A percentile compares a stretch with the other conserved stretches of the same genome.
Conservation (phyloP, 2,329 filamentous ascomycete species). For the Botrytis medusae region DNA sequence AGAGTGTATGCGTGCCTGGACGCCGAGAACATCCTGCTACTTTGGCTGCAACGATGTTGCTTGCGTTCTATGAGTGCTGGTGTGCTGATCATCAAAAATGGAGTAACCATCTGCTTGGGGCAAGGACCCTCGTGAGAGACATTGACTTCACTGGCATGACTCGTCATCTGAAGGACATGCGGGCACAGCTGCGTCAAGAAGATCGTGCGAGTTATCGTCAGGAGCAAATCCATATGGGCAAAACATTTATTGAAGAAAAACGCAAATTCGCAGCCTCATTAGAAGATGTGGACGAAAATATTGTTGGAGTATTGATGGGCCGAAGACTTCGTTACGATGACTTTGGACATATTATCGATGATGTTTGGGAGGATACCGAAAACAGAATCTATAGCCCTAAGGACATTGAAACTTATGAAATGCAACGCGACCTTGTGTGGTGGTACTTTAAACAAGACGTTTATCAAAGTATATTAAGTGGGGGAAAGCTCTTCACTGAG, state of each 20-base stretch:
- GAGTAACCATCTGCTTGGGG: slow-evolving; percentile 88
- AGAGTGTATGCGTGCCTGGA: slow-evolving; percentile 67
- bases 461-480: slow-evolving; percentile 86
- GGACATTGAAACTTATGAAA: slow-evolving; percentile 79
- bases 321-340: slow-evolving; percentile 57
- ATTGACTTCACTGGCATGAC: slow-evolving; percentile 76
- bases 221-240: slow-evolving; percentile 16
- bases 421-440: slow-evolving; percentile 86
- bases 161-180: slow-evolving; percentile 65
- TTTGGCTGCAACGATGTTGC: slow-evolving; percentile 80
- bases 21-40: slow-evolving; percentile 76
- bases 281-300: slow-evolving; percentile 52
- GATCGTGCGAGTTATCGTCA: slow-evolving; percentile 22
- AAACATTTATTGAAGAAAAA: slow-evolving; percentile 25
- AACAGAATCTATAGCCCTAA: slow-evolving; percentile 39
- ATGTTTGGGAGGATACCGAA: slow-evolving; percentile 18
- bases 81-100: slow-evolving; percentile 92
- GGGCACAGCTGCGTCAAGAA: slow-evolving; percentile 40
- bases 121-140: slow-evolving; percentile 77
- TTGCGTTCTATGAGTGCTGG: slow-evolving; percentile 94
- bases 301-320: slow-evolving; percentile 60
- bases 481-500: slow-evolving; percentile 75
- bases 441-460: slow-evolving; percentile 95
- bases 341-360: slow-evolving; percentile 48
- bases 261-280: slow-evolving; percentile 34